A percentile compares a stretch with the other conserved stretches of the same genome.
Evolutionary conservation across 1,139 yeast species (phyloP).

Genomic region (Zygotorulaspora mrakii): DNA sequence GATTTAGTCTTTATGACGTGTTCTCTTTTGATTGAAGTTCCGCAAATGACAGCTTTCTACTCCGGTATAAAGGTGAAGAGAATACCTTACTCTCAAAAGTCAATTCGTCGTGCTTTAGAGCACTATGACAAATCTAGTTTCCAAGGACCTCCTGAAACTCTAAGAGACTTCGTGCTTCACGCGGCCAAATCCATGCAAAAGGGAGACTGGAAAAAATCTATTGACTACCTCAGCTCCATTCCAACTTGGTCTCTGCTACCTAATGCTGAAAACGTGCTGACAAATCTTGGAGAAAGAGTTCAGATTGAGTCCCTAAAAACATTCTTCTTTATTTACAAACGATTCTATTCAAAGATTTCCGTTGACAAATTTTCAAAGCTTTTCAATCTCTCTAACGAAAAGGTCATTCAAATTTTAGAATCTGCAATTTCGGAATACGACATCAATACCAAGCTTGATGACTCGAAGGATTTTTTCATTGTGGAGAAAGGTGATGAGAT

Average conservation of each 20-base stretch:
- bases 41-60: conserved; percentile 68
- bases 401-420: conserved; percentile 60
- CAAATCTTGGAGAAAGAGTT: conserved; percentile 69
- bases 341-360: conserved; percentile 74
- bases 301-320: conserved; percentile 90
- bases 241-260: conserved; percentile 88
- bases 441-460: conserved; percentile 63
- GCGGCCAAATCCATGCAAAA: conserved; percentile 86
- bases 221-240: conserved; percentile 66
- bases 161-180: conserved; percentile 88
- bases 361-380: conserved; percentile 57
- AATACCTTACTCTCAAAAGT: conserved; percentile 61
- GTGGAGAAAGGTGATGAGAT: conserved; percentile 74
- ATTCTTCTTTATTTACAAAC: conserved; percentile 78
- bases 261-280: conserved; percentile 60
- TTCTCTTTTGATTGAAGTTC: conserved; percentile 87
- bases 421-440: conserved; percentile 77
- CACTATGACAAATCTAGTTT: conserved; percentile 92
- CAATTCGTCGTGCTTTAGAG: conserved; percentile 88
- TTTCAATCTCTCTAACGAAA: conserved; percentile 58
- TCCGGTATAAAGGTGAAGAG: conserved; percentile 57
- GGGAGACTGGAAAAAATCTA: conserved; percentile 86
- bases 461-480: conserved; percentile 53
- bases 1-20: conserved; percentile 93
- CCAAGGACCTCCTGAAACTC: conserved; percentile 97